Evolutionary conservation across 2,329 filamentous ascomycete genomes (phyloP).

Genomic region (Neonectria magnoliae): DNA sequence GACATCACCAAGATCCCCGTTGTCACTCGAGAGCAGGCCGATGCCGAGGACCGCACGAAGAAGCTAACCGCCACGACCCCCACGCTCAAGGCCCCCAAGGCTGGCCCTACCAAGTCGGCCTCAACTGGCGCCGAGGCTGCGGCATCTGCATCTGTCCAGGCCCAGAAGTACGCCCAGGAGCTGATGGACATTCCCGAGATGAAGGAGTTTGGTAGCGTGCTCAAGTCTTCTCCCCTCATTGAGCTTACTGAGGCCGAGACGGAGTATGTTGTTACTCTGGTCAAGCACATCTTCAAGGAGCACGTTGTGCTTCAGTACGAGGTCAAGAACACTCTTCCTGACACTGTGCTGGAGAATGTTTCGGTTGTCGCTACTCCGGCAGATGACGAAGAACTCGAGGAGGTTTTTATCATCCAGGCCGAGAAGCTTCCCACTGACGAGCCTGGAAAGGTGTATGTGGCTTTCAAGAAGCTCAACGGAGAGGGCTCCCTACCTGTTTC

Average conservation of each 20-base stretch:
- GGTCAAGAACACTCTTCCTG: constrained; percentile 95
- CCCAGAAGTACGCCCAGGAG: constrained; percentile 90
- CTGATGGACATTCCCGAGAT: constrained; percentile 90
- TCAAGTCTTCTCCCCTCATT: constrained; percentile 88
- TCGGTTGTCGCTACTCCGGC: constrained; percentile 82
- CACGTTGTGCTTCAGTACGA: constrained; percentile 96
- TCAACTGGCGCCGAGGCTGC: constrained; percentile 76
- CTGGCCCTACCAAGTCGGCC: constrained; percentile 78
- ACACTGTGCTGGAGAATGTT: constrained; percentile 90
- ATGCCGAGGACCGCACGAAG: constrained; percentile 95
- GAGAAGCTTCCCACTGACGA: constrained; percentile 84
- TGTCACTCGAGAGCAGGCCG: constrained; percentile 93
- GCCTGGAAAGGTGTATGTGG: constrained; percentile 93
- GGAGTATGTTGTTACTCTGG: constrained; percentile 91
- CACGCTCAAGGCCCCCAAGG: constrained; percentile 91
- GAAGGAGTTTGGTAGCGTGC: constrained; percentile 85
- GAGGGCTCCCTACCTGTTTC: constrained; percentile 80
- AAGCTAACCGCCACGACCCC: constrained; percentile 94
- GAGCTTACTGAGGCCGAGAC: constrained; percentile 97
- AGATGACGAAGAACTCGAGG: constrained; percentile 85
- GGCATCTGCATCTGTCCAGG: constrained; percentile 79
- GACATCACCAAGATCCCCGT: constrained; percentile 91
- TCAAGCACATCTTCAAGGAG: constrained; percentile 99
- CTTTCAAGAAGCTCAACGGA: constrained; percentile 85
- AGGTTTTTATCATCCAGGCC: constrained; percentile 93